Evolutionary conservation across 257 asterid genomes (phyloP), one percentile per base, ranked within the genome.

Genomic region (Lavandula angustifolia): DNA sequence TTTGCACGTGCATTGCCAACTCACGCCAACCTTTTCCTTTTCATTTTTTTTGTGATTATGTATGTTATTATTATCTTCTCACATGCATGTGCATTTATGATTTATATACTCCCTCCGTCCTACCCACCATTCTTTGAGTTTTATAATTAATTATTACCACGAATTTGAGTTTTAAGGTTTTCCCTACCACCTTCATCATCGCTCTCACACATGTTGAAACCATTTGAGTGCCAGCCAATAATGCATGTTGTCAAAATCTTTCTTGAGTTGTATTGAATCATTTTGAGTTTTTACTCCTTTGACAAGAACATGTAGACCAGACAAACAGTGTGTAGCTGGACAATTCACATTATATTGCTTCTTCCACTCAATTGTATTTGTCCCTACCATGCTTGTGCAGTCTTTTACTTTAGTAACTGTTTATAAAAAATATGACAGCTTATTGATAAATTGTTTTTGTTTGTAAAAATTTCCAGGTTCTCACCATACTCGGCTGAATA

Each of bases 1-100:
- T 57, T 10, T 50, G 67, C 95, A 87, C 86, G 85, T 83, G 87
- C 78, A 72, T 70, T 83, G 85, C 85, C 94, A 87, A 81, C 27
- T 22, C 27, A 22, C 27, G 1, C 27, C 27, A 22, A 22, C 27
- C 27, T 22, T 22, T 22, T 9, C 10, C 10, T 4, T 40, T 40
- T 2, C n/a, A n/a, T n/a, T 9, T 9, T 8, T 40, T 40, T 40
- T 40, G n/a, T n/a, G n/a, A n/a, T n/a, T n/a, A n/a, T n/a, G n/a
- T n/a, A n/a, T 2, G 0, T 3, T 40, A 8, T 0, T 9, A 2
- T 40, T 1, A 40, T 40, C 3, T 40, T 40, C 10, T 22, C 27
- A 22, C 16, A 32, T 61, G 54, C 54, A 43, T 61, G 54, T 61
- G 54, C 27, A 22, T 22, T 22, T 22, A 22, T 22, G 2, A n/a